Evolutionary conservation across 306 rosid genomes (phyloP).

Genomic region (Quercus aquifolioides): DNA sequence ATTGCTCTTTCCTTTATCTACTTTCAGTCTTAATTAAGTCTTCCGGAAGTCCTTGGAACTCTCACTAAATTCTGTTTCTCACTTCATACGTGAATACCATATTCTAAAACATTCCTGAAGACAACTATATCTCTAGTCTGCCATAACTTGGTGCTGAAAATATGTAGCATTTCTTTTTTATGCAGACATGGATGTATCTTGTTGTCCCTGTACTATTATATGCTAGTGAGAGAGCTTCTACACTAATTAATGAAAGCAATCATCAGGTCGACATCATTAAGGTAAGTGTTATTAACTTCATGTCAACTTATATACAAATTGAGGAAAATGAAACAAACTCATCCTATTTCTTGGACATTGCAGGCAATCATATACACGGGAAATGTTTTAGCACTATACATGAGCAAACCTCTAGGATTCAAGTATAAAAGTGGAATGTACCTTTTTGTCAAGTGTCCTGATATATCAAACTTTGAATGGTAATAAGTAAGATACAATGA

Average conservation of each 20-base stretch:
- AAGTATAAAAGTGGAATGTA: constrained; percentile 92
- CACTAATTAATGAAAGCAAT: constrained; percentile 39
- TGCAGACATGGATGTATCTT: constrained; percentile 97
- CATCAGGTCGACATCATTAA: constrained; percentile 60
- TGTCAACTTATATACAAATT: neutral
- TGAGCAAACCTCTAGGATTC: constrained; percentile 72
- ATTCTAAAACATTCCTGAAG: neutral
- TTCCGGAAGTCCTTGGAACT: neutral
- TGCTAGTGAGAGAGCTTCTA: constrained; percentile 53
- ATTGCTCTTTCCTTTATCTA: neutral
- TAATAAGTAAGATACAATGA: constrained; percentile 19
- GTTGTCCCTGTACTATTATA: constrained; percentile 55
- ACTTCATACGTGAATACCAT: neutral
- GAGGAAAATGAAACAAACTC: constrained; percentile 6
- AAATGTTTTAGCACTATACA: constrained; percentile 78
- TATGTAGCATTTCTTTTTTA: constrained; percentile 3
- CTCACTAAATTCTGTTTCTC: neutral
- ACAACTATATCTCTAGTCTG: neutral
- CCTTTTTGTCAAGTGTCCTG: constrained; percentile 83
- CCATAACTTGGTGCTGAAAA: neutral
- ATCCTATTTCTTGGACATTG: constrained; percentile 23
- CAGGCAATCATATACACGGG: constrained; percentile 86
- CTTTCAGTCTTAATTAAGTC: neutral
- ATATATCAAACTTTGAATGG: constrained; percentile 85
- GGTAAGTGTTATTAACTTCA: constrained; percentile 34